These are phyloP conservation scores for Schizochytrium sp. DNA, from an alignment of 108 stramenopile species.

Conservation along the genomic window DNA sequence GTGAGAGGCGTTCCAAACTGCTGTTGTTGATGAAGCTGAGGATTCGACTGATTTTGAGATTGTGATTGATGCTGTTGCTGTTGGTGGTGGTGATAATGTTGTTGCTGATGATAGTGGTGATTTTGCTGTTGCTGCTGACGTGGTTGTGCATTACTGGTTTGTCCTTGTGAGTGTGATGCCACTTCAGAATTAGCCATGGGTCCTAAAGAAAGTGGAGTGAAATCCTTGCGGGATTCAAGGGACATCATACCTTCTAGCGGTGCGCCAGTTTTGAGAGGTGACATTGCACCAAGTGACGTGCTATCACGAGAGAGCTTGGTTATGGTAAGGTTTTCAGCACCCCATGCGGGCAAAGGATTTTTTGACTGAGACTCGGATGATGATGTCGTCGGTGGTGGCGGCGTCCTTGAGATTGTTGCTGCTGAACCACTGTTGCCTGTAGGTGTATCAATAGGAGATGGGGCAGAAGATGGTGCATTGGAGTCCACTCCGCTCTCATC, in stretches of 20 bases:
- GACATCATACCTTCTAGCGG: background rate
- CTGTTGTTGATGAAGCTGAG: too few species aligned
- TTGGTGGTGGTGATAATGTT: background rate
- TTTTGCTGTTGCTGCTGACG: background rate
- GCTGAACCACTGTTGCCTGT: background rate
- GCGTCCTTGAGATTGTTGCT: background rate
- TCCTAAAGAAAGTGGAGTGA: background rate
- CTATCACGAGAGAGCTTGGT: background rate
- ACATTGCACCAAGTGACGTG: background rate
- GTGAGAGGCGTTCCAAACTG: background rate
- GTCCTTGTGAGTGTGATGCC: background rate
- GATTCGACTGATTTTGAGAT: background rate
- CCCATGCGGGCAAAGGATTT: background rate
- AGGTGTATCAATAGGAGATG: background rate
- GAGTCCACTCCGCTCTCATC: background rate
- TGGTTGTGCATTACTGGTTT: background rate
- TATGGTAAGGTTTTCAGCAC: background rate
- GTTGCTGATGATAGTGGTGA: background rate
- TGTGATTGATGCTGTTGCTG: background rate
- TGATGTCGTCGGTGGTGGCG: background rate
- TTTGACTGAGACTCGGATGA: background rate
- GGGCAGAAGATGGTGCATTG: background rate
- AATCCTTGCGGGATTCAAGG: background rate
- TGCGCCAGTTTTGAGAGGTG: background rate
- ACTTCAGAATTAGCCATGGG: background rate